phyloP scores from a whole-genome alignment of 768 basidiomycete species.

The Russula sp. region DNA sequence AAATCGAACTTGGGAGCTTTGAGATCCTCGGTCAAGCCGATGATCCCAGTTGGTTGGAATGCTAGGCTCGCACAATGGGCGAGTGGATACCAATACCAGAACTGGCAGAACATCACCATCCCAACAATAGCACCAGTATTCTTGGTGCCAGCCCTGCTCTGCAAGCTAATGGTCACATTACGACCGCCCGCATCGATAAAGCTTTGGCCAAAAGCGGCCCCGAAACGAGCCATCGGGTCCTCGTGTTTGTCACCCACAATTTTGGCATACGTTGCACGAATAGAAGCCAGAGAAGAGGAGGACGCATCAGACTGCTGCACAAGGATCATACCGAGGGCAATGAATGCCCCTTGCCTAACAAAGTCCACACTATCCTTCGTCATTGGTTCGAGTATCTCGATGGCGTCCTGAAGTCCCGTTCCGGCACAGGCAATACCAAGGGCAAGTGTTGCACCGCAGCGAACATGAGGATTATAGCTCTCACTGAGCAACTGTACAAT shows the following conservation, averaged over 20 bases:
- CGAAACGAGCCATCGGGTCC: constrained; percentile 97
- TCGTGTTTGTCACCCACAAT: constrained; percentile 95
- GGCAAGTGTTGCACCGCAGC: constrained; percentile 94
- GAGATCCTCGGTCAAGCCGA: constrained; percentile 81
- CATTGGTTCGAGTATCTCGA: constrained; percentile 96
- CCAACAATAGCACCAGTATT: constrained; percentile 95
- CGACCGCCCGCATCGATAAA: constrained; percentile 96
- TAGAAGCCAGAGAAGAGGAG: constrained; percentile 71
- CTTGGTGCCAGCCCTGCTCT: constrained; percentile 86
- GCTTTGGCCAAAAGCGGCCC: constrained; percentile 92
- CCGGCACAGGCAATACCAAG: constrained; percentile 97
- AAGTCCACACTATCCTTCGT: constrained; percentile 98
- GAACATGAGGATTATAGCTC: constrained; percentile 97
- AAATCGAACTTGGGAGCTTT: constrained; percentile 94
- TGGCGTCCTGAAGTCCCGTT: constrained; percentile 93
- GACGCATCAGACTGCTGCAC: constrained; percentile 93
- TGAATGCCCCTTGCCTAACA: constrained; percentile 94
- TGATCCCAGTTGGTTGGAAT: constrained; percentile 93
- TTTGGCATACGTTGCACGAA: constrained; percentile 80
- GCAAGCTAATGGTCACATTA: constrained; percentile 90
- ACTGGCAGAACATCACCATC: constrained; percentile 97
- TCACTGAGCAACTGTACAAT: constrained; percentile 96
- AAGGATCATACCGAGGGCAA: constrained; percentile 93
- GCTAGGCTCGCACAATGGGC: constrained; percentile 89
- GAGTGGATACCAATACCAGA: constrained; percentile 99